Evolutionary conservation across 2,329 filamentous ascomycete genomes (phyloP).

Genomic region (Coniochaeta sp.): DNA sequence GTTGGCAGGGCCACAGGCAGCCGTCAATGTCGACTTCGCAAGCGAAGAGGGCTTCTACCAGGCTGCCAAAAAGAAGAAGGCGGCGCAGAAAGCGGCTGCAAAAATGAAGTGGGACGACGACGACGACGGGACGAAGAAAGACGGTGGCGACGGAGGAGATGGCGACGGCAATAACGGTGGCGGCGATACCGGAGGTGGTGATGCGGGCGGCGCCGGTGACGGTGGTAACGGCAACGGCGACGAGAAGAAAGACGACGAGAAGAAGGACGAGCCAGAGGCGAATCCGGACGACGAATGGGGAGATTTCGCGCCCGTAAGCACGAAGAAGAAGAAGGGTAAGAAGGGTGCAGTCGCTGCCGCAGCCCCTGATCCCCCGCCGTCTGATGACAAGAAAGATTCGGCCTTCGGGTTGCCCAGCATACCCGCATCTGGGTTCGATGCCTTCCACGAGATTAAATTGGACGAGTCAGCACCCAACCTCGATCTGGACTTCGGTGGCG

Average conservation of each 20-base stretch:
- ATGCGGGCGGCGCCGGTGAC: slow-evolving; percentile 21
- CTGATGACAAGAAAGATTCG: slow-evolving; percentile 14
- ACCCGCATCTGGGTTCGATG: slow-evolving; percentile 31
- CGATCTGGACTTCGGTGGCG: slow-evolving; percentile 40
- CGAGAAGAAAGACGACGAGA: slow-evolving; percentile 20
- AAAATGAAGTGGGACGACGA: slow-evolving; percentile 35
- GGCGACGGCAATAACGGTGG: slow-evolving; percentile 22
- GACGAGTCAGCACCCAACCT: slow-evolving; percentile 51
- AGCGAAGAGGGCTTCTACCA: slow-evolving; percentile 47
- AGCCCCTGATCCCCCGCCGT: slow-evolving; percentile 7
- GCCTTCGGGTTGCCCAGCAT: slow-evolving; percentile 15
- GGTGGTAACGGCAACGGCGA: slow-evolving; percentile 22
- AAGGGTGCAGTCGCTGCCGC: slow-evolving; percentile 28
- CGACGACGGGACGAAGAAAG: slow-evolving; percentile 24
- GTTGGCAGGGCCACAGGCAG: slow-evolving; percentile 36
- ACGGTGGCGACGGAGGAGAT: slow-evolving; percentile 25
- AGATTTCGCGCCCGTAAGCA: slow-evolving; percentile 31
- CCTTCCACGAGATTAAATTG: slow-evolving; percentile 64
- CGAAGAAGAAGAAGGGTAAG: slow-evolving; percentile 51
- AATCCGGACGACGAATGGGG: slow-evolving; percentile 42
- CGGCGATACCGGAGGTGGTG: slow-evolving; percentile 13
- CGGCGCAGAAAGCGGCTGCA: slow-evolving; percentile 29
- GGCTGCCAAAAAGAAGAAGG: slow-evolving; percentile 50
- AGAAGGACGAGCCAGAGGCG: slow-evolving; percentile 27
- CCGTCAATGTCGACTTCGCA: slow-evolving; percentile 47